Evolutionary conservation across 371 early-diverging fungal species (phyloP).

Genomic region (Vairimorpha apis): DNA sequence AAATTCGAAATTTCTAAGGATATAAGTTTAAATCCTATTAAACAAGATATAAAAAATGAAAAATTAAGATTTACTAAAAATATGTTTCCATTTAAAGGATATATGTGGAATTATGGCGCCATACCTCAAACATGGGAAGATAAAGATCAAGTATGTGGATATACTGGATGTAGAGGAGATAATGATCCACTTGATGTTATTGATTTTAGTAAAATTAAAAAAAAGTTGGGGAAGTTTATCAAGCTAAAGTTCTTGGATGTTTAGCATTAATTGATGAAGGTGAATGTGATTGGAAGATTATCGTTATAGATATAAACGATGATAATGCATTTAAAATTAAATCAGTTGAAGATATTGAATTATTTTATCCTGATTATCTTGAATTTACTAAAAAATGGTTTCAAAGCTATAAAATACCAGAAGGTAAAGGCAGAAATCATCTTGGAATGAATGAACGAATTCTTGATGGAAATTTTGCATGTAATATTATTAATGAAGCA

Average conservation of each 20-base stretch:
- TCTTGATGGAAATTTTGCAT: conserved; percentile 74
- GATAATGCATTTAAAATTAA: conserved; percentile 79
- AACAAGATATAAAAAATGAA: conserved; percentile 95
- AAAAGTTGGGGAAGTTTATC: conserved; percentile 84
- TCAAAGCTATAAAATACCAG: conserved; percentile 96
- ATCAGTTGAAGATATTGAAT: conserved; percentile 90
- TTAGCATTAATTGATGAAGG: conserved; percentile 85
- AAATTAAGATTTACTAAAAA: conserved; percentile 93
- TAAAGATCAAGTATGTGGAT: conserved; percentile 72
- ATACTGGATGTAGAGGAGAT: conserved; percentile 82
- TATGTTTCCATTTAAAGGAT: conserved; percentile 98
- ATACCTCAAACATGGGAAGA: conserved; percentile 98
- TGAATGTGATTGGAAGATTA: conserved; percentile 98
- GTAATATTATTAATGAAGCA: conserved; percentile 77
- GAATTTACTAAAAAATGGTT: conserved; percentile 93
- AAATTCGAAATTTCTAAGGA: conserved; percentile 78
- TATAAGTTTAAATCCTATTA: conserved; percentile 79
- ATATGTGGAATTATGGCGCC: conserved; percentile 99
- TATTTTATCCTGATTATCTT: conserved; percentile 81
- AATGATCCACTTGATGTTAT: conserved; percentile 94
- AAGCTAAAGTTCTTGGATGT: conserved; percentile 90
- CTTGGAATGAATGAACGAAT: conserved; percentile 88
- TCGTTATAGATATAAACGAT: conserved; percentile 87
- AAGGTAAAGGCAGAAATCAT: conserved; percentile 91
- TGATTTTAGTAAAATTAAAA: conserved; percentile 86